Conservation (phyloP, 2,329 filamentous ascomycete species). For the Diaporthe eres region DNA sequence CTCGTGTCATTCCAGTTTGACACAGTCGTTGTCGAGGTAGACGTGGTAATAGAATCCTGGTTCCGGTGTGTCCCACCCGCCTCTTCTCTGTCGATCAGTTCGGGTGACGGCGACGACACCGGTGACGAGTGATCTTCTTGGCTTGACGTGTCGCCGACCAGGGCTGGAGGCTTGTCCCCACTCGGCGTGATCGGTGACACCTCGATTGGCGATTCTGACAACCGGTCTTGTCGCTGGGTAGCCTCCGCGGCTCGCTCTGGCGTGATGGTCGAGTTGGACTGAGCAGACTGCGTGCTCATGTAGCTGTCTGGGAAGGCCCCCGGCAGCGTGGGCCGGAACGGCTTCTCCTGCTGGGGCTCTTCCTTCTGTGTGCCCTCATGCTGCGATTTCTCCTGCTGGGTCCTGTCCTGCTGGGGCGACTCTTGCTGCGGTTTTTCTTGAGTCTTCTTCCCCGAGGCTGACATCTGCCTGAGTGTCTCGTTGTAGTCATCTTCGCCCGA, state of each 20-base stretch:
- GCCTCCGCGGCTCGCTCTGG: slow-evolving; percentile 50
- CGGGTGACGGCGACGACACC: slow-evolving; percentile 70
- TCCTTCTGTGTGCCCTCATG: slow-evolving; percentile 52
- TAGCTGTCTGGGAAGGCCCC: slow-evolving; percentile 61
- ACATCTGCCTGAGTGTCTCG: slow-evolving; percentile 46
- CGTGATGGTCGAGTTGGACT: slow-evolving; percentile 48
- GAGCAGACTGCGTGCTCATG: slow-evolving; percentile 49
- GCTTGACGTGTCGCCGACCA: slow-evolving; percentile 80
- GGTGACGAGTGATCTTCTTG: slow-evolving; percentile 76
- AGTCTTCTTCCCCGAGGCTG: slow-evolving; percentile 45
- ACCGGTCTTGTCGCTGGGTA: slow-evolving; percentile 57
- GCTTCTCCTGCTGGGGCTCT: slow-evolving; percentile 42
- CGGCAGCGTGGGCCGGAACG: slow-evolving; percentile 52
- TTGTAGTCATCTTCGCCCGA: slow-evolving; percentile 65
- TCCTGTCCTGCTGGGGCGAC: slow-evolving; percentile 3
- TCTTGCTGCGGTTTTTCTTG: slow-evolving; percentile 11
- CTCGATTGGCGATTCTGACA: slow-evolving; percentile 78
- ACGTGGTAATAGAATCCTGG: slow-evolving; percentile 65
- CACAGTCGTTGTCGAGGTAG: slow-evolving; percentile 68
- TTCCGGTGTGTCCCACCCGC: slow-evolving; percentile 56
- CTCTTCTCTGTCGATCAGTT: slow-evolving; percentile 66
- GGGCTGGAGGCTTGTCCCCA: slow-evolving; percentile 70
- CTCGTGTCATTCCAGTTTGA: slow-evolving; percentile 89
- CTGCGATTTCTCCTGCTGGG: slow-evolving; percentile 40
- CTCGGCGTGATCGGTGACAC: slow-evolving; percentile 68